Evolutionary conservation across 495 filamentous ascomycete species (phyloP), one percentile per base, ranked within the genome.

Genomic region (Annulohypoxylon stygium): DNA sequence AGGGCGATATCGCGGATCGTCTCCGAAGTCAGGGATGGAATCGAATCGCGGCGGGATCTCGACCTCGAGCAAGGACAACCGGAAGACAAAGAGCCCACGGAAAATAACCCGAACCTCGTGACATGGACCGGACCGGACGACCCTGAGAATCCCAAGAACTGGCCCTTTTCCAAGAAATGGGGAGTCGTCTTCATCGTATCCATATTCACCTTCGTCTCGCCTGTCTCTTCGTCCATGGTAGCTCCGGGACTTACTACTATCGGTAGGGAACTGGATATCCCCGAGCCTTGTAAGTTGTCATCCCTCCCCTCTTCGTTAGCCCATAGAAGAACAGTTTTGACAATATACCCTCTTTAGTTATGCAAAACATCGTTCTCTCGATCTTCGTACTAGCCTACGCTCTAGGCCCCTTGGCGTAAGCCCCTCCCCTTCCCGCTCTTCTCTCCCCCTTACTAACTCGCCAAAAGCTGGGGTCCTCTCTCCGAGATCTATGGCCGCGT

Each of bases 361-460:
- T 89, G 55, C 83, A 82, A 16, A 83, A 89, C 26, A 80, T 95
- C 39, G 87, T 86, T 0, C 79, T 96, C 41, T 93, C 91, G 0
- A 85, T 92, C 69, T 95, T 95, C 78, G 81, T 95, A 12, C 84
- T 95, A 3, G 93, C 91, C 9, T 96, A 92, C 76, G 90, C 90
- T 14, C 25, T 78, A 26, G 76, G 76, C 4, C 76, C 76, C 18
- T 41, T 78, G 3, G 43, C 69, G 76, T 76, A 71, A 61, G 76
- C 2, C 70, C 50, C 47, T 82, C 11, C 75, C 73, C 25, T 78
- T 69, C 18, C 12, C 62, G 1, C 65, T 69, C 30, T 79, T 1
- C 26, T 18, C 20, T 18, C 7, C 0, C 88, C 0, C 78, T 91
- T 2, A 72, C 70, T 59, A 11, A 58, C 10, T 12, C 51, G 30